Base-by-base conservation (phyloP, 352 stramenopile genomes). In the Blastocystis sp. region DNA sequence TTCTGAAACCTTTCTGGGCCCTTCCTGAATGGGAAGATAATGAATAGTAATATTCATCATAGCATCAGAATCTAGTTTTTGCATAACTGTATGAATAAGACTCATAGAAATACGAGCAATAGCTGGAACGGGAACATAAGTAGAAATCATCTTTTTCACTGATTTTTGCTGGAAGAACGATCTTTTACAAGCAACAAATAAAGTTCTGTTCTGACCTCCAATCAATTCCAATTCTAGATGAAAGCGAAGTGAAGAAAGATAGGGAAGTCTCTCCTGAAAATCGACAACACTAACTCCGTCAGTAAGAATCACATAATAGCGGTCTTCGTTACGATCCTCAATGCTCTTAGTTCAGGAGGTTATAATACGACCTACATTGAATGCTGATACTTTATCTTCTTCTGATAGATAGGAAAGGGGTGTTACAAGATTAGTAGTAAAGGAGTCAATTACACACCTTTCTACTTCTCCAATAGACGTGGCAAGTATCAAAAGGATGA, bases 151-250 rank as follows among this genome's bases (percentile, higher is more conserved):
- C 11, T 13, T 22, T 22, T 15, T 48, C 1, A 68, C n/a, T 11
- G 27, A 40, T 13, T 11, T 1, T 2, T 22, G n/a, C 24, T 30
- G 24, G 53, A 82, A 42, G 13, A 82, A 68, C 4, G 22, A 35
- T n/a, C 48, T 54, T 27, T 68, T 82, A 37, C 73, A 82, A 11
- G 51, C 9, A 19, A 82, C 27, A n/a, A 68, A 53, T 15, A 82
- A 1, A 5, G 40, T 17, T 42, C n/a, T 42, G 30, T 82, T 68
- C 30, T 60, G 51, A 33, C 73, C 73, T 35, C 73, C 73, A 1
- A 82, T 44, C 17, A 51, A 82, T 22, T 68, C 4, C 11, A 66
- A 15, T 48, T 60, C 44, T 33, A 22, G 15, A n/a, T 33, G 17
- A 22, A 62, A 82, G 3, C 48, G 22, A 27, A 17, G 17, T 30